Evolutionary conservation across 1,284 basidiomycete genomes (phyloP), one percentile per base, ranked within the genome.

Genomic region (Ganoderma leucocontextum): DNA sequence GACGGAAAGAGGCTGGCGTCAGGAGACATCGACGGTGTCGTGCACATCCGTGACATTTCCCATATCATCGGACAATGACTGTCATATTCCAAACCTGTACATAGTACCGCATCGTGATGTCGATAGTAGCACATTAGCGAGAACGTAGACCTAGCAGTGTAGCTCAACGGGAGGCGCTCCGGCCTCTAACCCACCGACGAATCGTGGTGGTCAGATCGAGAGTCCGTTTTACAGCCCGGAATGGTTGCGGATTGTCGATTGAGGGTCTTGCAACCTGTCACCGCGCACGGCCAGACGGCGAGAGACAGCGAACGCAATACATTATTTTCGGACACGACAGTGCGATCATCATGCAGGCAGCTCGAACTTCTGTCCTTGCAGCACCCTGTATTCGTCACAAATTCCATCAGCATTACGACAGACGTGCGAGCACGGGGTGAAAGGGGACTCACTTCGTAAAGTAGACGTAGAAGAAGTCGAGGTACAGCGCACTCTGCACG

Each of bases 391-490:
- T 41, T 58, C 12, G 36, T 47, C 39, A 36, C 13, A 35, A 4
- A 57, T 9, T 42, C 41, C 36, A 38, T 57, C 25, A 63, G 33
- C 47, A 62, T 6, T 39, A 29, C 12, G 10, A 29, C 17, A 15
- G 41, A 69, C n/a, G 75, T 84, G 82, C 79, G 84, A 15, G 84
- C 64, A 38, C 59, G 55, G 10, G 64, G 60, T 8, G 22, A 76
- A 29, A 29, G 52, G 77, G 72, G 22, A 81, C 89, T 73, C 73
- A 91, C 91, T 90, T 92, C 76, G 91, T 93, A 78, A 92, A 86
- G 83, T 97, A 97, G 73, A 96, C 90, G 78, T 95, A 94, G 87
- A 95, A 96, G 82, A 95, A 98, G 85, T 99, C 97, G 74, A 96
- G 85, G 83, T 99, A 99, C 64, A 99, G 86, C 62, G 91, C 96